Base-by-base conservation (phyloP, 345 rosid genomes). In the Melaleuca quinquenervia region DNA sequence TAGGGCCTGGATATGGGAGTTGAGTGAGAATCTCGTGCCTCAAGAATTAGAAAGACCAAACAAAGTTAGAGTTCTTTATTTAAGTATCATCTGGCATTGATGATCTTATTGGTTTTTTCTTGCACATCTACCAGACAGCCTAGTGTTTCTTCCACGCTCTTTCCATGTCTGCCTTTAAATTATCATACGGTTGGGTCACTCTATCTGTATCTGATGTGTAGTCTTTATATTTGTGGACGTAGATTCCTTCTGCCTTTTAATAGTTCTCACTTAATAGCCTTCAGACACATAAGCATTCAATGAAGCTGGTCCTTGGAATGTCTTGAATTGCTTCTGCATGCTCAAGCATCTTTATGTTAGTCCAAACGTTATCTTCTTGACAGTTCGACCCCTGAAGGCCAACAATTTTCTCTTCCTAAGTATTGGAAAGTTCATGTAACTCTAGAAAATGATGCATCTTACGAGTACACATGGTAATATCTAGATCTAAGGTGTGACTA, bases 111-210 rank as follows among this genome's bases (percentile, higher is more conserved):
- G 58, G 58, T 29, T 21, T 8, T 50, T 52, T 49, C 56, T 85
- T 82, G 84, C 56, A 82, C 58, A 53, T 44, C 75, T 22, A 85
- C 54, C 87, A 55, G 56, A 85, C 87, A 82, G 55, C 84, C 74
- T 55, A 27, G n/a, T 21, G 84, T 80, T 54, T 53, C 55, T 74
- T 85, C 86, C 86, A 36, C 36, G 50, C 53, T 62, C 58, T 85
- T 85, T 50, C 86, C 86, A 85, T 85, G 15, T 74, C 82, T 13
- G 26, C 86, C 49, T 75, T 44, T 45, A 44, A 27, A 26, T 16
- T 16, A 36, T 44, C 50, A 36, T 70, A 70, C 51, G 48, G 1
- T 20, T 13, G 53, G 44, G 54, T 48, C 51, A 16, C 84, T 15
- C 44, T 4, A 50, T 15, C 32, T 82, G 78, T 70, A 70, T 36